phyloP scores from a whole-genome alignment of 257 asterid species.

The Primulina huaijiensis region DNA sequence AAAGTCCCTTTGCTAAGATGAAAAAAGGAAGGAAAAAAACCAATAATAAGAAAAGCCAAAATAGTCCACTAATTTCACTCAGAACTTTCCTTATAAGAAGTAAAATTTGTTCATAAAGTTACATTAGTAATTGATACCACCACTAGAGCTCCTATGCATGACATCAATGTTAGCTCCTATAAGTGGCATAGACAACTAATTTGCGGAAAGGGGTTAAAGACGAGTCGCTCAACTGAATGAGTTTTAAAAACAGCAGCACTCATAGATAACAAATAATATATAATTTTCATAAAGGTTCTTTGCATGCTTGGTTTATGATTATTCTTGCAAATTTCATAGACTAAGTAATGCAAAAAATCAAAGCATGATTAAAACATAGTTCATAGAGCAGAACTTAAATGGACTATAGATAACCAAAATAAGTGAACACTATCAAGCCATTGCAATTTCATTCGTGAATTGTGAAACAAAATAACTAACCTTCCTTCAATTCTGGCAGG shows the following conservation, averaged over 20 bases:
- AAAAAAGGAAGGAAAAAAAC: too few species aligned
- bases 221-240: not conserved
- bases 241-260: not conserved
- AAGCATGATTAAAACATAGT: not conserved
- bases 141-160: not conserved
- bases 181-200: not conserved
- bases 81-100: not conserved
- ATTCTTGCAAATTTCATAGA: not conserved
- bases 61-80: not conserved
- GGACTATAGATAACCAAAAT: not conserved
- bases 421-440: not conserved
- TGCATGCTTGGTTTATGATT: not conserved
- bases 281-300: too few species aligned
- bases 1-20: not conserved
- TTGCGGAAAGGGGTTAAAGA: not conserved
- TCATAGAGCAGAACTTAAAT: not conserved
- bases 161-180: not conserved
- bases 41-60: conserved; percentile 11
- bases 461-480: conserved; percentile 34
- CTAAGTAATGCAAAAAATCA: too few species aligned
- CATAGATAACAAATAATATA: not conserved
- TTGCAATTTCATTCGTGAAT: conserved; percentile 6
- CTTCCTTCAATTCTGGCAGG: conserved; percentile 82
- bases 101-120: not conserved
- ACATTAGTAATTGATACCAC: not conserved